Percentiles rank a stretch among this genome's conserved stretches.
These are phyloP conservation scores for Phoma sp. DNA, from an alignment of 2,329 filamentous ascomycete genomes.

Conservation along the genomic window DNA sequence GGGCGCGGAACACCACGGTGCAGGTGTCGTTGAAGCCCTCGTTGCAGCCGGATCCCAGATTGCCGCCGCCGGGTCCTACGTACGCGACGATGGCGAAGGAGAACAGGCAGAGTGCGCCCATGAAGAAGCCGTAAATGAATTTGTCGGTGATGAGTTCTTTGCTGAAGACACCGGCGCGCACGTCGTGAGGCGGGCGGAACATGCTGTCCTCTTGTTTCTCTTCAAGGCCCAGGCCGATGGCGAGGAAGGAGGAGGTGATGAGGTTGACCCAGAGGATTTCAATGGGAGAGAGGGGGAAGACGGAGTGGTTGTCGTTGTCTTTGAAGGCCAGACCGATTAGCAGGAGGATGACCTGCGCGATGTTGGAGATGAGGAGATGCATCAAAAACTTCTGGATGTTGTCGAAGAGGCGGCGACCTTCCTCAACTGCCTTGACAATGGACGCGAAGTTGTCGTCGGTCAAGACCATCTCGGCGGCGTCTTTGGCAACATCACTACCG, in stretches of 20 bases:
- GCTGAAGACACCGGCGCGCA: conserved; percentile 53
- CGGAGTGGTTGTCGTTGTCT: conserved; percentile 50
- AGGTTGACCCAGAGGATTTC: conserved; percentile 58
- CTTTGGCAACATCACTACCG: conserved; percentile 50
- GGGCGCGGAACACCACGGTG: conserved; percentile 52
- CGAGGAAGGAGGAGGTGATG: conserved; percentile 55
- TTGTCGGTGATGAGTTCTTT: conserved; percentile 55
- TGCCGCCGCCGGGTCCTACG: conserved; percentile 49
- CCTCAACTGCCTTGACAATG: conserved; percentile 50
- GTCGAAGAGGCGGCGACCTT: conserved; percentile 50
- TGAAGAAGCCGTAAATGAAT: conserved; percentile 56
- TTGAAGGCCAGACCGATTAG: conserved; percentile 56
- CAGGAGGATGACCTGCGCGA: conserved; percentile 55
- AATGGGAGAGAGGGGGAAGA: conserved; percentile 55
- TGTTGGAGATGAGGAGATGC: conserved; percentile 56
- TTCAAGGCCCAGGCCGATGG: conserved; percentile 55
- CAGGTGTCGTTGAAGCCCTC: conserved; percentile 52
- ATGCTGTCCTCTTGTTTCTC: conserved; percentile 55
- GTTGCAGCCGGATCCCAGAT: conserved; percentile 54
- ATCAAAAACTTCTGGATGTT: conserved; percentile 56
- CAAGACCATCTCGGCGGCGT: conserved; percentile 50
- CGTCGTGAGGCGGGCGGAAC: conserved; percentile 53
- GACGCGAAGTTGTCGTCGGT: conserved; percentile 52
- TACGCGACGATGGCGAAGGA: conserved; percentile 54
- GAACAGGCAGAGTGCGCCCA: conserved; percentile 53